Evolutionary conservation across 768 basidiomycete species (phyloP).

Genomic region (Leucosporidium yakuticum): DNA sequence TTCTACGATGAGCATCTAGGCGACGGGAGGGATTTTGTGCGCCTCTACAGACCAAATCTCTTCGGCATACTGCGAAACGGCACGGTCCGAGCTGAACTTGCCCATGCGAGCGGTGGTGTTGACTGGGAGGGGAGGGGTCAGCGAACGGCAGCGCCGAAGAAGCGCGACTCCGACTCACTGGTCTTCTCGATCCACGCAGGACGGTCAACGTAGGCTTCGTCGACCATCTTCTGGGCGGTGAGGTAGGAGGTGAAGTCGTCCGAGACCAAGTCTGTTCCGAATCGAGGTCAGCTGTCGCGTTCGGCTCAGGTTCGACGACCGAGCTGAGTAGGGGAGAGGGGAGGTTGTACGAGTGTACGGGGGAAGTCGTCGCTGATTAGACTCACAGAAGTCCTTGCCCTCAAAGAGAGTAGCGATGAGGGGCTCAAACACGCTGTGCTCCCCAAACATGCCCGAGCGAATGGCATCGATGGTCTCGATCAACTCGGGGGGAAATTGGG

Average conservation of each 20-base stretch:
- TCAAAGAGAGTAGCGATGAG: constrained; percentile 31
- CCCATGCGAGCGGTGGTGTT: constrained; percentile 63
- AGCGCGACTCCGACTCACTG: constrained; percentile 66
- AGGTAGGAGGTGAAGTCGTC: constrained; percentile 91
- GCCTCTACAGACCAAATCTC: constrained; percentile 37
- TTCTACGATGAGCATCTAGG: neutral
- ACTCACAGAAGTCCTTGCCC: constrained; percentile 39
- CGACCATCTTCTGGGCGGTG: constrained; percentile 74
- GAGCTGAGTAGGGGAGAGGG: no score
- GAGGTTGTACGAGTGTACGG: no score
- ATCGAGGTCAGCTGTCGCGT: constrained; percentile 49
- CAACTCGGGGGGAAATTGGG: constrained; percentile 69
- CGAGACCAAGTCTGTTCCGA: constrained; percentile 53
- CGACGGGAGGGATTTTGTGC: constrained; percentile 14
- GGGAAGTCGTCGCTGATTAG: no score
- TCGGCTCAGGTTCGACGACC: no score
- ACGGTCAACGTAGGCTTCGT: constrained; percentile 76
- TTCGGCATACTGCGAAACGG: constrained; percentile 81
- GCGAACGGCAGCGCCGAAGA: constrained; percentile 4
- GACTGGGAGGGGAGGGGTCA: constrained; percentile 11
- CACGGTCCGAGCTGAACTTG: constrained; percentile 91
- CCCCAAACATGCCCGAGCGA: constrained; percentile 72
- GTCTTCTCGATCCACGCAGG: constrained; percentile 89
- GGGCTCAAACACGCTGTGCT: constrained; percentile 65
- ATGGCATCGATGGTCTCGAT: constrained; percentile 71